phyloP scores from a whole-genome alignment of 2,329 filamentous ascomycete species.

The Aspergillus nomiae region DNA sequence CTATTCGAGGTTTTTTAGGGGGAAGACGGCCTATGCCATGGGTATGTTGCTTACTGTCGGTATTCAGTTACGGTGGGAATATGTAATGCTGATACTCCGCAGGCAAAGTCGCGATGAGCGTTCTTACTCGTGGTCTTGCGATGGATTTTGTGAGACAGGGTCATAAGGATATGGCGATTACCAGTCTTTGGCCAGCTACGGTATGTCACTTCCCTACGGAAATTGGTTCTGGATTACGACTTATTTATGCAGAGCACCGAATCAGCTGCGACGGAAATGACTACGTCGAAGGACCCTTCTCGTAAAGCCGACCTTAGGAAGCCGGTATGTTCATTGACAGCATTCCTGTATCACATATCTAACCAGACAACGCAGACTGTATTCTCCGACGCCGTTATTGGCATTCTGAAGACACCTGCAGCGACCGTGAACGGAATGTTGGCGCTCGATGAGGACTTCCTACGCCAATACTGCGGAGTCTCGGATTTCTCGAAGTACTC shows the following conservation, averaged over 20 bases:
- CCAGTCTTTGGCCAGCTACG: slow-evolving; percentile 78
- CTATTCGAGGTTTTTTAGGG: slow-evolving; percentile 80
- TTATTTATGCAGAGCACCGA: slow-evolving; percentile 62
- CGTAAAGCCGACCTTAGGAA: slow-evolving; percentile 63
- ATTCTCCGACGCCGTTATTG: slow-evolving; percentile 78
- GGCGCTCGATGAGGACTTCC: slow-evolving; percentile 78
- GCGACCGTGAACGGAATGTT: slow-evolving; percentile 69
- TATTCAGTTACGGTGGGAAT: background rate
- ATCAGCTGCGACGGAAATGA: slow-evolving; percentile 69
- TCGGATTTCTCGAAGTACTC: slow-evolving; percentile 73
- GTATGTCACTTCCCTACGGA: slow-evolving; percentile 48
- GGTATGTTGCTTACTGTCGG: slow-evolving; percentile 32
- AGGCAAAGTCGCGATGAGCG: slow-evolving; percentile 79
- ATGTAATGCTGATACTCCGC: background rate
- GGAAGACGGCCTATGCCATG: slow-evolving; percentile 82
- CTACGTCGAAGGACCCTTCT: slow-evolving; percentile 47
- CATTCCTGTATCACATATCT: background rate
- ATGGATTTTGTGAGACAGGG: slow-evolving; percentile 77
- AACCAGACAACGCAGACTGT: slow-evolving; percentile 52
- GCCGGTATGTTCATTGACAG: slow-evolving; percentile 41
- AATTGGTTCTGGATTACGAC: background rate
- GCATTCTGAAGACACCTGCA: slow-evolving; percentile 65
- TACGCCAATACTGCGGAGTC: slow-evolving; percentile 64
- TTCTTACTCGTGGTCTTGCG: slow-evolving; percentile 76
- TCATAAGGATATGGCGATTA: slow-evolving; percentile 70